Conservation (phyloP, 768 basidiomycete genomes). For the Filobasidium floriforme region DNA sequence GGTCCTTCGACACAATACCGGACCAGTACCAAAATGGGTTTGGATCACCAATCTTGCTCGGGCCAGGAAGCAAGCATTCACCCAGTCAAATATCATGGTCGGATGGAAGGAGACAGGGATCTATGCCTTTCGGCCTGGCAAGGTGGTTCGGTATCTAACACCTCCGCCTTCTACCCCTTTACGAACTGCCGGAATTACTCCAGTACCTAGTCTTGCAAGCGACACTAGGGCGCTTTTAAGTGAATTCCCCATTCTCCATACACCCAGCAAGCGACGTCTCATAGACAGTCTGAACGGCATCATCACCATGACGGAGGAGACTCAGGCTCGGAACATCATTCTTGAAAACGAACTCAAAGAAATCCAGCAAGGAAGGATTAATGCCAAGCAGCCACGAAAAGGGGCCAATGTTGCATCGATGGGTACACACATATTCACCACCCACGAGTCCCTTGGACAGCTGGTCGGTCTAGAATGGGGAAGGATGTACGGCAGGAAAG, state of each 20-base stretch:
- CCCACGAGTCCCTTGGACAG: not conserved
- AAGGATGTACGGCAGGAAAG: not conserved
- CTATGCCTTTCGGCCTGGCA: no score
- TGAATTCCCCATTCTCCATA: not conserved
- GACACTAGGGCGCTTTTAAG: not conserved
- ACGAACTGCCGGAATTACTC: not conserved
- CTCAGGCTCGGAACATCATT: not conserved
- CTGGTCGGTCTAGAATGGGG: not conserved
- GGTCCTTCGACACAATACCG: no score
- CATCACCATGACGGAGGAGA: not conserved
- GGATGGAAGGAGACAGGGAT: no score
- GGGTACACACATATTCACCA: not conserved
- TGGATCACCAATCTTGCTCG: no score
- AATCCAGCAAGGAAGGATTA: not conserved
- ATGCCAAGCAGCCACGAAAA: not conserved
- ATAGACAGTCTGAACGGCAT: not conserved
- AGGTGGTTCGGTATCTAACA: no score
- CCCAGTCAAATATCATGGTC: no score
- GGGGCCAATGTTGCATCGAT: not conserved
- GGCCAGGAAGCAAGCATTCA: no score
- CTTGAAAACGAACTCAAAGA: not conserved
- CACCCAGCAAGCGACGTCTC: not conserved
- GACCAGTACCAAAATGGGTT: no score
- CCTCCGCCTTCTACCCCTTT: no score
- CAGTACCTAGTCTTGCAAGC: not conserved